Conservation (phyloP, 129 eudicot species). For the Ambrosia trifida region DNA sequence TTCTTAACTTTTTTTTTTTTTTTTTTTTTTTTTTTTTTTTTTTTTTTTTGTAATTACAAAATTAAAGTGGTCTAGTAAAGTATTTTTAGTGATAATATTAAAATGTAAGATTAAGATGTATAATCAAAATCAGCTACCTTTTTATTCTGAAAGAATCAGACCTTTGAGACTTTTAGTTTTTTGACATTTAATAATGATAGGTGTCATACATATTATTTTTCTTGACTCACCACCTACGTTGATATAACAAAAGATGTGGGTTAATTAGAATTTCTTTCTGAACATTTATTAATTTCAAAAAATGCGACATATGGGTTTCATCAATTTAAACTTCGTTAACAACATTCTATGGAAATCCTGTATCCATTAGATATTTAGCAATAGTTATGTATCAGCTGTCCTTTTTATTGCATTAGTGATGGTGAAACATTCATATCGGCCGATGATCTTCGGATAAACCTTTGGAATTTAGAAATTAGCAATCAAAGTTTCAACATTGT, state of each 20-base stretch:
- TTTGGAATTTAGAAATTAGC: slow-evolving; percentile 97
- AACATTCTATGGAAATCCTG: background rate
- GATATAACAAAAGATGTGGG: background rate
- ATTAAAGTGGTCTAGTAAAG: background rate
- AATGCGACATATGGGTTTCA: background rate
- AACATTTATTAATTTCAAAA: background rate
- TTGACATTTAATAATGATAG: background rate
- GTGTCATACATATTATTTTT: background rate
- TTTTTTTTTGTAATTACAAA: background rate
- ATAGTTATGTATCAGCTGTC: background rate
- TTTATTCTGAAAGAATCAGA: background rate
- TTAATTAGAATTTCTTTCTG: background rate
- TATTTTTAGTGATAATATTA: background rate
- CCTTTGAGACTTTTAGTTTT: background rate
- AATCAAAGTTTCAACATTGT: slow-evolving; percentile 95
- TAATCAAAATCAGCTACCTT: slow-evolving; percentile 9
- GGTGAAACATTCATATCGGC: slow-evolving; percentile 99
- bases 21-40: background rate
- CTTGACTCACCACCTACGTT: slow-evolving; percentile 1
- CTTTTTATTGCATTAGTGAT: slow-evolving; percentile 54
- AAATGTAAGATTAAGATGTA: background rate
- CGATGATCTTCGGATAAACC: slow-evolving; percentile 93
- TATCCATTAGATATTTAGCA: background rate
- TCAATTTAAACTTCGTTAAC: background rate
- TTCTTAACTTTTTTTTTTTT: background rate